Evolutionary conservation across 179 eudicot genomes (phyloP).

Genomic region (Silene noctiflora): DNA sequence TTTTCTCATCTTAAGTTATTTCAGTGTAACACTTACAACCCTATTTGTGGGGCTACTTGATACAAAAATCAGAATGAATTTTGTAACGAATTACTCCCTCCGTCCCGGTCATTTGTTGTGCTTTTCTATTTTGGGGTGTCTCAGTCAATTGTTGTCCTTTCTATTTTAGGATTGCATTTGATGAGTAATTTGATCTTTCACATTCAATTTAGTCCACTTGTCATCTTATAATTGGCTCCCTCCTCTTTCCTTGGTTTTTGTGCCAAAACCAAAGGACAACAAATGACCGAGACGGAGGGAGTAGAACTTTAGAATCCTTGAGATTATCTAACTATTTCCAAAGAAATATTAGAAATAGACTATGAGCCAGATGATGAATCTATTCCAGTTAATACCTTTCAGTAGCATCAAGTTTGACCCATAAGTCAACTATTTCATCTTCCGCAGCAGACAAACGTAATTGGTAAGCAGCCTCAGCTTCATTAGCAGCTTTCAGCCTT

Average conservation of each 20-base stretch:
- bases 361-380: not conserved
- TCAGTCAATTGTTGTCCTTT: no score
- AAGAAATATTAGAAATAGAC: not conserved
- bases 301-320: not conserved
- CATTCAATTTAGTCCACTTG: no score
- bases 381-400: slow-evolving; percentile 57
- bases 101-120: no score
- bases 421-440: slow-evolving; percentile 82
- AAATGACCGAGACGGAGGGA: no score
- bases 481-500: slow-evolving; percentile 89
- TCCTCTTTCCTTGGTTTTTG: no score
- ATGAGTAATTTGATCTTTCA: no score
- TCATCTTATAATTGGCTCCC: no score
- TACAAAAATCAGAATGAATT: not conserved
- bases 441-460: slow-evolving; percentile 76
- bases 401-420: slow-evolving; percentile 69
- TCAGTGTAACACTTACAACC: not conserved
- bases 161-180: no score
- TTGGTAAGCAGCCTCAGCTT: slow-evolving; percentile 90
- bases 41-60: not conserved
- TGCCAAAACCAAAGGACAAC: no score
- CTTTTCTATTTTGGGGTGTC: no score
- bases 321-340: not conserved
- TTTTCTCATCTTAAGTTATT: not conserved
- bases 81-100: no score